Percentiles rank a stretch among this genome's conserved stretches.
Conservation (phyloP, 768 basidiomycete species). For the Tricholoma furcatifolium region DNA sequence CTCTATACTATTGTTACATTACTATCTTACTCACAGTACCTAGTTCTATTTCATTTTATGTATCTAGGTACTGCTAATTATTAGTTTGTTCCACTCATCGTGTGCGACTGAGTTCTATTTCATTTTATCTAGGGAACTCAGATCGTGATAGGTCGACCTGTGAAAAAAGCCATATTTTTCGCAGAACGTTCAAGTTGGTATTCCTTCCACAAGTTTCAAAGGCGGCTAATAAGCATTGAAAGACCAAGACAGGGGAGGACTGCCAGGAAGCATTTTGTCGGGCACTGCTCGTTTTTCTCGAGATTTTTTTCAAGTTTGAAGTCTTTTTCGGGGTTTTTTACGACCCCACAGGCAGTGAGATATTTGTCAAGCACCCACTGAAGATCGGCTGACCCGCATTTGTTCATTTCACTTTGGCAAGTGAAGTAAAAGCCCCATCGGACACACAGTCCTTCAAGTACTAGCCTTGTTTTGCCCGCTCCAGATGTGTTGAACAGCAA, state of each 20-base stretch:
- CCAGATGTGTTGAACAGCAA: neutral
- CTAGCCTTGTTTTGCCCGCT: neutral
- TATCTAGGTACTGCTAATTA: no score
- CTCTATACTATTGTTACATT: no score
- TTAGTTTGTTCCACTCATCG: no score
- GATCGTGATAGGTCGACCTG: neutral
- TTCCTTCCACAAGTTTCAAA: neutral
- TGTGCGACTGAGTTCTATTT: no score
- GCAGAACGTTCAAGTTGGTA: neutral
- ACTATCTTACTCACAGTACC: no score
- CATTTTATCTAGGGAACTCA: no score
- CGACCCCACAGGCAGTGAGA: neutral
- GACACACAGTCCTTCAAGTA: neutral
- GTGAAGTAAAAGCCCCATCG: slow-evolving; percentile 1
- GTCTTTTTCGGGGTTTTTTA: no score
- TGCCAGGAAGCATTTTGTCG: neutral
- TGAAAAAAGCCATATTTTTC: neutral
- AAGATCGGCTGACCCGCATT: neutral
- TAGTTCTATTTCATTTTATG: no score
- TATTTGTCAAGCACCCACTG: neutral
- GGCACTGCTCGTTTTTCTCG: neutral
- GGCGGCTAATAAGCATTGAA: neutral
- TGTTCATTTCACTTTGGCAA: neutral
- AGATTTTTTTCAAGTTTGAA: neutral
- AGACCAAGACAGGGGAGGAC: neutral